Evolutionary conservation across 163 green algal species (phyloP), one percentile per base, ranked within the genome.

Genomic region (Chloromonas sp.): DNA sequence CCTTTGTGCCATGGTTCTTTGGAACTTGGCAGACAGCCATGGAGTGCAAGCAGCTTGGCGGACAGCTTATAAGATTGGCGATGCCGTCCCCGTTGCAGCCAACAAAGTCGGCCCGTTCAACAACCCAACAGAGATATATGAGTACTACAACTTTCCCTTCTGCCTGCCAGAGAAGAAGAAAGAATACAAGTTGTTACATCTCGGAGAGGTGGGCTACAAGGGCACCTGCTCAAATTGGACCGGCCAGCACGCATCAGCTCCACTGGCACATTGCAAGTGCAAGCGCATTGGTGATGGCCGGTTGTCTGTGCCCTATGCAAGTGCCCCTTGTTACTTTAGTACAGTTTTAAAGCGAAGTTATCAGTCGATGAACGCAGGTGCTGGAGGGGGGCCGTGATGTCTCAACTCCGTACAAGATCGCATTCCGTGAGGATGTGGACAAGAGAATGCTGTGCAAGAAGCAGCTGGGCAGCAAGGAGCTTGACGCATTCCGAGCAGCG

Each of bases 131-230:
- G 79, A 87, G 60, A 85, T 60, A 13, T 87, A 84, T 57, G 58
- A 98, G 88, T 99, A 98, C 86, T 99, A 98, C 87, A 95, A 94
- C 81, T 89, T 99, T 83, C 95, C 97, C 2, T 99, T 99, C 86
- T 99, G 97, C 91, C 89, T 92, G 83, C 94, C 93, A 0, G 88
- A 93, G 57, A 91, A 92, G 58, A 92, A 88, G 76, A 92, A 95
- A 88, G 87, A 95, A 80, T 94, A 98, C 88, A 97, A 97, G 87
- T 81, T 88, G 13, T 94, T 97, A 85, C 93, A 95, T 70, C 88
- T 99, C 62, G 94, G 94, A 1, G 92, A 96, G 90, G 88, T 87
- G 60, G 2, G 15, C 58, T 76, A 77, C 70, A 78, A 61, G 61
- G 58, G 77, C 84, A 77, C 58, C 71, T 82, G 62, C 77, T 83